These are phyloP conservation scores for Breviolum minutum DNA, from an alignment of 73 alveolate genomes.

Conservation along the genomic window DNA sequence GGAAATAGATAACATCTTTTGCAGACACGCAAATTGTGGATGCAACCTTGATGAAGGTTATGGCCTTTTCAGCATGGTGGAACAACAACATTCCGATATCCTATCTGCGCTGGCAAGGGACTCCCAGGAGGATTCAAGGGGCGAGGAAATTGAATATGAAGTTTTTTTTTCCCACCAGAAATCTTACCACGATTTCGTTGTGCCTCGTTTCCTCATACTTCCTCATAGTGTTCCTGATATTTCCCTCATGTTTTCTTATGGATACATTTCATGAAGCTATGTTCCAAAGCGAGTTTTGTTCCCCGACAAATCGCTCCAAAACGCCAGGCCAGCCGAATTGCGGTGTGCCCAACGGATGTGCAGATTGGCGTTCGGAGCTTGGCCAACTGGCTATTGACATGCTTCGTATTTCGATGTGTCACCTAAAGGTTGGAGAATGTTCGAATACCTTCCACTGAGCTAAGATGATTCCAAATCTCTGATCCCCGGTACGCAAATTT, in stretches of 20 bases:
- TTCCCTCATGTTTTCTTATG: neutral
- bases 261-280: neutral
- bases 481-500: too few relatives aligned
- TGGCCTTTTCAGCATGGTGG: slow-evolving; percentile 20
- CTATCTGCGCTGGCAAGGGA: slow-evolving; percentile 33
- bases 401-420: too few relatives aligned
- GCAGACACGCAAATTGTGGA: too few relatives aligned
- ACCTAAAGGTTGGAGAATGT: too few relatives aligned
- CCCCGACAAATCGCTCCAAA: neutral
- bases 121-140: too few relatives aligned
- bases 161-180: too few relatives aligned
- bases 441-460: too few relatives aligned
- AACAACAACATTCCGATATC: slow-evolving; percentile 39
- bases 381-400: too few relatives aligned
- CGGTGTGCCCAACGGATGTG: slow-evolving; percentile 33
- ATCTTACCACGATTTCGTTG: neutral
- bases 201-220: neutral
- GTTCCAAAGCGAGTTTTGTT: too few relatives aligned
- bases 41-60: neutral
- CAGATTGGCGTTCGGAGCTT: neutral
- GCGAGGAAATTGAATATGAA: too few relatives aligned
- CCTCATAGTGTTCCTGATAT: neutral
- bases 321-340: slow-evolving; percentile 11
- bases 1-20: neutral
- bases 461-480: too few relatives aligned